A percentile compares a stretch with the other conserved stretches of the same genome.
phyloP scores from a whole-genome alignment of 2,329 filamentous ascomycete genomes.

The Neobulgaria alba region DNA sequence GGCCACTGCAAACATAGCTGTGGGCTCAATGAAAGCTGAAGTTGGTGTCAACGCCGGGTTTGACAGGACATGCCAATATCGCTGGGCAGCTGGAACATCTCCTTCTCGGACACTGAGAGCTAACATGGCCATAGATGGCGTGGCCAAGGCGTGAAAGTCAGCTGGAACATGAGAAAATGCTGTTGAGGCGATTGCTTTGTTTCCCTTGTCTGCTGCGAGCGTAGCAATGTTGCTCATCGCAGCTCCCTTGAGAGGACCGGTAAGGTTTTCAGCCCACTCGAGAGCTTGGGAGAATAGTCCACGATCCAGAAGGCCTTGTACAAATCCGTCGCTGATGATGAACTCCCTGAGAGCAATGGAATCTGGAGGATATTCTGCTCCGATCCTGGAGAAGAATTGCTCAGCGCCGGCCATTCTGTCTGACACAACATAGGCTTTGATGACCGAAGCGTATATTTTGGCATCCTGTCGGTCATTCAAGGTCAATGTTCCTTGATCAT shows the following conservation, averaged over 20 bases:
- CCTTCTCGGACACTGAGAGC: slow-evolving; percentile 80
- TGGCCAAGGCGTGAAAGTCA: slow-evolving; percentile 40
- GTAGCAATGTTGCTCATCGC: slow-evolving; percentile 68
- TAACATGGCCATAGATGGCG: slow-evolving; percentile 70
- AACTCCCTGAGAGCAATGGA: slow-evolving; percentile 59
- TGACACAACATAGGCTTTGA: slow-evolving; percentile 79
- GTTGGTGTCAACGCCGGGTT: slow-evolving; percentile 51
- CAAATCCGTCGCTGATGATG: slow-evolving; percentile 65
- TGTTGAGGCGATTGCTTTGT: slow-evolving; percentile 57
- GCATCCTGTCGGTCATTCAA: slow-evolving; percentile 68
- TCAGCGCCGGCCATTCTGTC: slow-evolving; percentile 73
- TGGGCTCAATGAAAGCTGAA: slow-evolving; percentile 69
- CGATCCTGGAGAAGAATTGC: slow-evolving; percentile 77
- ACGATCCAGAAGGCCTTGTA: slow-evolving; percentile 66
- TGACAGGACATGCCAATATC: slow-evolving; percentile 72
- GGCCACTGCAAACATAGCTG: slow-evolving; percentile 83
- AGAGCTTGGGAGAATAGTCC: slow-evolving; percentile 67
- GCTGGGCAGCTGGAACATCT: slow-evolving; percentile 66
- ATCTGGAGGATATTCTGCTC: slow-evolving; percentile 50
- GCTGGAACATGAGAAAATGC: slow-evolving; percentile 53
- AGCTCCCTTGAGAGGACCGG: slow-evolving; percentile 46
- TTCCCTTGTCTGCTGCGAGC: slow-evolving; percentile 70
- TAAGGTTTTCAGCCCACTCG: slow-evolving; percentile 59
- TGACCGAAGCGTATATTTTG: slow-evolving; percentile 81
- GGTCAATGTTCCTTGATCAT: slow-evolving; percentile 64